Conservation (phyloP, 768 basidiomycete species). For the Tephrocybe sp. region DNA sequence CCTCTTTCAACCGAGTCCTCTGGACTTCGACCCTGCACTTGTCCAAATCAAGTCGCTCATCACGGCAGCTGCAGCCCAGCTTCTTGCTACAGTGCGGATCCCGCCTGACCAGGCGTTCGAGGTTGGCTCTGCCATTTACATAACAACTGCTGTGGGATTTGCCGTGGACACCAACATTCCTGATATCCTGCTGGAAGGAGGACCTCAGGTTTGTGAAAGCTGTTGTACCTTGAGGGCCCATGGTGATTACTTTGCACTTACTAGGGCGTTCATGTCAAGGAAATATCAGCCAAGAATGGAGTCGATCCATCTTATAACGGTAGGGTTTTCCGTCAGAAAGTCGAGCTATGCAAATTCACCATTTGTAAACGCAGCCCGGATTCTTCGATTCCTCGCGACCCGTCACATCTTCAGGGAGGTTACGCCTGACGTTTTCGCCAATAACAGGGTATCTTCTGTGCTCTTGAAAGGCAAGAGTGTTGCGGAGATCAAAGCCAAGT, state of each 20-base stretch:
- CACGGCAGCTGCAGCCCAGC: constrained; percentile 25
- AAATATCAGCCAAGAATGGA: constrained; percentile 27
- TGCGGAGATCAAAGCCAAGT: constrained; percentile 27
- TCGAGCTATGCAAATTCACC: neutral
- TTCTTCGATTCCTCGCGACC: constrained; percentile 22
- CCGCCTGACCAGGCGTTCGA: constrained; percentile 17
- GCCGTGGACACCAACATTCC: constrained; percentile 28
- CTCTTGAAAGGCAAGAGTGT: constrained; percentile 26
- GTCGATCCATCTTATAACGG: constrained; percentile 29
- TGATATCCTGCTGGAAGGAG: constrained; percentile 32
- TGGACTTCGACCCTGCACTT: constrained; percentile 16
- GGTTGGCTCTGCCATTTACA: constrained; percentile 13
- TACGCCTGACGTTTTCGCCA: constrained; percentile 22
- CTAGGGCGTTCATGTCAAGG: constrained; percentile 32
- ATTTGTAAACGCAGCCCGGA: constrained; percentile 12
- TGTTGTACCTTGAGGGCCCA: constrained; percentile 6
- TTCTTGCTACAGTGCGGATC: constrained; percentile 20
- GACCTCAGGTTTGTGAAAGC: constrained; percentile 12
- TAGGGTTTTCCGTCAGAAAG: constrained; percentile 10
- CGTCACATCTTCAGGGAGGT: constrained; percentile 24
- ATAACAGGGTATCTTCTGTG: constrained; percentile 23
- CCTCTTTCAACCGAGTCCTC: constrained; percentile 19
- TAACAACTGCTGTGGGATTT: constrained; percentile 17
- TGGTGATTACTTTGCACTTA: neutral
- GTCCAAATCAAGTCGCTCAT: constrained; percentile 14